Percentiles rank a stretch among this genome's conserved stretches.
phyloP scores from a whole-genome alignment of 768 basidiomycete species.

The Hericium coralloides region DNA sequence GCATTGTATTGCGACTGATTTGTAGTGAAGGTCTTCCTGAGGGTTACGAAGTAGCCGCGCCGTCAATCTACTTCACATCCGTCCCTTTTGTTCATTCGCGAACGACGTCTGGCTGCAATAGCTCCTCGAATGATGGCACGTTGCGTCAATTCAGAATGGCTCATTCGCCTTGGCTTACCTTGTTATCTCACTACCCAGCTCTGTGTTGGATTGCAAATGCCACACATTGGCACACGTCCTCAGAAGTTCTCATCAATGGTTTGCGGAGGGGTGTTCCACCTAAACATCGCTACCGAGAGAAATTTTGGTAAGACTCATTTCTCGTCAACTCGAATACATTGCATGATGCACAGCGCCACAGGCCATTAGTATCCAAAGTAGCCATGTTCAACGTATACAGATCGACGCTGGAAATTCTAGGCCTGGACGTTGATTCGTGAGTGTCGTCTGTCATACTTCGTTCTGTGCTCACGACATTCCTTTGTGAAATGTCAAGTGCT shows the following conservation, averaged over 20 bases:
- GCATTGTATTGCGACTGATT: not conserved
- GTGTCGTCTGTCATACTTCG: not conserved
- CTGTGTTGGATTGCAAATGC: conserved; percentile 59
- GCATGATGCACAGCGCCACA: conserved; percentile 14
- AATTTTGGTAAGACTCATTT: conserved; percentile 41
- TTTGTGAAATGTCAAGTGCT: conserved; percentile 7
- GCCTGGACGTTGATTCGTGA: not conserved
- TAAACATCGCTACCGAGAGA: conserved; percentile 54
- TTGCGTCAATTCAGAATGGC: not conserved
- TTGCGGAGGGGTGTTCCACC: conserved; percentile 69
- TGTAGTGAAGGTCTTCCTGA: conserved; percentile 32
- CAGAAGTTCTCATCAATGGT: conserved; percentile 72
- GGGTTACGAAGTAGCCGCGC: conserved; percentile 41
- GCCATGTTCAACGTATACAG: conserved; percentile 42
- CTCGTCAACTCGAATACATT: not conserved
- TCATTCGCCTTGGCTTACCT: not conserved
- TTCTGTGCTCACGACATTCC: too few species aligned
- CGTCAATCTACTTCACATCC: conserved; percentile 49
- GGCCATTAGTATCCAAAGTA: conserved; percentile 45
- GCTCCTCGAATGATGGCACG: conserved; percentile 68
- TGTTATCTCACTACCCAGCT: conserved; percentile 31
- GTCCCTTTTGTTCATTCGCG: conserved; percentile 53
- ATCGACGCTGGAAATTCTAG: conserved; percentile 15
- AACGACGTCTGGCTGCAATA: conserved; percentile 16
- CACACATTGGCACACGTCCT: conserved; percentile 9